Percentiles rank a stretch among this genome's conserved stretches.
These are phyloP conservation scores for Taiozyma onychis DNA, from an alignment of 1,139 yeast genomes.

Conservation along the genomic window DNA sequence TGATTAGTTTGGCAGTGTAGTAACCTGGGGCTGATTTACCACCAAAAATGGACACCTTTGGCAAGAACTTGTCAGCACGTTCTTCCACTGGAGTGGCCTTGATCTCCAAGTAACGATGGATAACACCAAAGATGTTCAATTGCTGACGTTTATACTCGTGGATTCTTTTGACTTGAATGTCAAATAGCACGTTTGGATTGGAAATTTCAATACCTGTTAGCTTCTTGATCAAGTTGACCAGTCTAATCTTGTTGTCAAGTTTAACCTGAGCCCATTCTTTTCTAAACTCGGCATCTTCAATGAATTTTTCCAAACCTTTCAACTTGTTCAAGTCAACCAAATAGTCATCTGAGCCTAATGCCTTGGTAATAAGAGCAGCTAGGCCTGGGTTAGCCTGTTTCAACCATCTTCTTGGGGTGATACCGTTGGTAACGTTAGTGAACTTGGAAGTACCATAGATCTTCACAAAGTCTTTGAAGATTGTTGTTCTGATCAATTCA, in stretches of 20 bases:
- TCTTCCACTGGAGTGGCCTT: slow-evolving; percentile 65
- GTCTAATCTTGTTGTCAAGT: slow-evolving; percentile 58
- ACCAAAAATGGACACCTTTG: slow-evolving; percentile 81
- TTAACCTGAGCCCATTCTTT: slow-evolving; percentile 69
- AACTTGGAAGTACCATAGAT: slow-evolving; percentile 79
- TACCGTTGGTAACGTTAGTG: slow-evolving; percentile 90
- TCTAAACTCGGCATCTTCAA: slow-evolving; percentile 66
- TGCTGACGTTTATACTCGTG: slow-evolving; percentile 97
- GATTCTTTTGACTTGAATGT: slow-evolving; percentile 90
- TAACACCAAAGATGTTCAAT: slow-evolving; percentile 83
- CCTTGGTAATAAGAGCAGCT: slow-evolving; percentile 64
- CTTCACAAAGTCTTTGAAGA: slow-evolving; percentile 83
- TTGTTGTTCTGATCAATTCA: slow-evolving; percentile 82
- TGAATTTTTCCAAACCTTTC: slow-evolving; percentile 60
- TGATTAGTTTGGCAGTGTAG: slow-evolving; percentile 88
- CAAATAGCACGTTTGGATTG: slow-evolving; percentile 68
- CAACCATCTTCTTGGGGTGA: slow-evolving; percentile 96
- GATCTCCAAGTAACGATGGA: slow-evolving; percentile 73
- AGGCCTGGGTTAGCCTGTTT: slow-evolving; percentile 87
- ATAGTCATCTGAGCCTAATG: slow-evolving; percentile 64
- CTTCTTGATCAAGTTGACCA: slow-evolving; percentile 64
- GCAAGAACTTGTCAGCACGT: slow-evolving; percentile 55
- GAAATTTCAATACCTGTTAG: slow-evolving; percentile 67
- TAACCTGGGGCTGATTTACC: slow-evolving; percentile 98
- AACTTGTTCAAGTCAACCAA: slow-evolving; percentile 65